Percentiles rank a stretch among this genome's conserved stretches.
Conservation (phyloP, 768 basidiomycete species). For the Phaeotremella skinneri region DNA sequence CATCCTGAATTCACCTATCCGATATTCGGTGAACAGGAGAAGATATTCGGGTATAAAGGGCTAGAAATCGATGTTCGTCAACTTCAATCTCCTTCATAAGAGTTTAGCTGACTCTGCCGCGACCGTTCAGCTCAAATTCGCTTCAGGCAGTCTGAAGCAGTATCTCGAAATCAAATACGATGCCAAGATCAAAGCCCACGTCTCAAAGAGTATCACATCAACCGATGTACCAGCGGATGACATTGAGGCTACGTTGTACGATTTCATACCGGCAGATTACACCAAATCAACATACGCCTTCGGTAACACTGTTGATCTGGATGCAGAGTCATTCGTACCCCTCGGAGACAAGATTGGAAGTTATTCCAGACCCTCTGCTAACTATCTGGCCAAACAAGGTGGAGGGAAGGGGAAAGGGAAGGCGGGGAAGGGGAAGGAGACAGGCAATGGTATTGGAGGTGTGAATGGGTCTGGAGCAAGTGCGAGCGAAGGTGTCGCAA, state of each 20-base stretch:
- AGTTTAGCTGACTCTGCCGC: background rate
- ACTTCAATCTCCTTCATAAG: too few relatives aligned
- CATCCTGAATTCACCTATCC: conserved; percentile 93
- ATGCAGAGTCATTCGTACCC: conserved; percentile 75
- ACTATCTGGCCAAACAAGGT: conserved; percentile 56
- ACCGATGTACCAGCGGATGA: conserved; percentile 70
- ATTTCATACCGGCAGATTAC: conserved; percentile 77
- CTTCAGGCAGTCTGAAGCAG: conserved; percentile 80
- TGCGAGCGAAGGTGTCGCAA: conserved; percentile 13
- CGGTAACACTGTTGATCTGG: conserved; percentile 66
- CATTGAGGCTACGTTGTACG: conserved; percentile 70
- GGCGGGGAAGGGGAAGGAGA: conserved; percentile 58
- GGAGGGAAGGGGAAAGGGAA: conserved; percentile 55
- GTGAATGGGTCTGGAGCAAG: conserved; percentile 35
- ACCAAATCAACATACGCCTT: conserved; percentile 68
- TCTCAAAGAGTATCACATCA: too few relatives aligned
- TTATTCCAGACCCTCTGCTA: conserved; percentile 57
- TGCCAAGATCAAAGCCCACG: conserved; percentile 63
- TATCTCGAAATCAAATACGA: conserved; percentile 70
- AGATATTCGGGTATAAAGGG: conserved; percentile 88
- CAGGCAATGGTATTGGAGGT: conserved; percentile 58
- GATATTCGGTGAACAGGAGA: conserved; percentile 94
- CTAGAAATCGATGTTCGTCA: conserved; percentile 73
- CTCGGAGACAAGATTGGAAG: conserved; percentile 70
- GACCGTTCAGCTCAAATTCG: conserved; percentile 65